A percentile compares a stretch with the other conserved stretches of the same genome.
phyloP scores from a whole-genome alignment of 305 asterid species.

The Solanum hybrid region DNA sequence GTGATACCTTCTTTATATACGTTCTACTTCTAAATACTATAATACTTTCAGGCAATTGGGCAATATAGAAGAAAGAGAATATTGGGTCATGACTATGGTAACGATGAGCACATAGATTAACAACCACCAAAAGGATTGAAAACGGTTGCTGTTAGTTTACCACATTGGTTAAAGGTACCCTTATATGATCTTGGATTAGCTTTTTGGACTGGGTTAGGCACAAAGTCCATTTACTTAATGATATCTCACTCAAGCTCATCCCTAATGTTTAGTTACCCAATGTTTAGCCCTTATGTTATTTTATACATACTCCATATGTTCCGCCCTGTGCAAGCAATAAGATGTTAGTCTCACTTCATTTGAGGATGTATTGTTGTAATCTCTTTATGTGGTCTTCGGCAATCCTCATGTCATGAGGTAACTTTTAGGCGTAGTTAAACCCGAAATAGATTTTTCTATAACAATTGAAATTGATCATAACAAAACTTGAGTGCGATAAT shows the following conservation, averaged over 20 bases:
- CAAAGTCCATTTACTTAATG: not conserved
- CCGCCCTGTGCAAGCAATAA: not conserved
- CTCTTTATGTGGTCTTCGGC: not conserved
- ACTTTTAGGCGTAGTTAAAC: not conserved
- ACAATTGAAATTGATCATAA: too few species aligned
- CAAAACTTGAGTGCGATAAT: too few species aligned
- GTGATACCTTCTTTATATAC: too few species aligned
- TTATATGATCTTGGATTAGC: not conserved
- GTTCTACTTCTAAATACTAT: not conserved
- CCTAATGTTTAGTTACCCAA: not conserved
- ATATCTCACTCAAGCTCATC: not conserved
- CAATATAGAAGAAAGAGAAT: not conserved
- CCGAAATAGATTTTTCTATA: not conserved
- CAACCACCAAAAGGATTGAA: not conserved
- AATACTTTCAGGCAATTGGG: not conserved
- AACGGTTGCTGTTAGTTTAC: not conserved
- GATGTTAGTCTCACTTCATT: not conserved
- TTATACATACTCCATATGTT: not conserved
- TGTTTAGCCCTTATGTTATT: not conserved
- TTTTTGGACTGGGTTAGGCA: not conserved
- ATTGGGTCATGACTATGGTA: not conserved
- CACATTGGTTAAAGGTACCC: not conserved
- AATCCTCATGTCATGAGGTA: not conserved
- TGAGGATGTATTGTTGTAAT: not conserved
- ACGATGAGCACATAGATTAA: not conserved